Conservation (phyloP, 305 asterid genomes). For the Fraxinus dipetala region DNA sequence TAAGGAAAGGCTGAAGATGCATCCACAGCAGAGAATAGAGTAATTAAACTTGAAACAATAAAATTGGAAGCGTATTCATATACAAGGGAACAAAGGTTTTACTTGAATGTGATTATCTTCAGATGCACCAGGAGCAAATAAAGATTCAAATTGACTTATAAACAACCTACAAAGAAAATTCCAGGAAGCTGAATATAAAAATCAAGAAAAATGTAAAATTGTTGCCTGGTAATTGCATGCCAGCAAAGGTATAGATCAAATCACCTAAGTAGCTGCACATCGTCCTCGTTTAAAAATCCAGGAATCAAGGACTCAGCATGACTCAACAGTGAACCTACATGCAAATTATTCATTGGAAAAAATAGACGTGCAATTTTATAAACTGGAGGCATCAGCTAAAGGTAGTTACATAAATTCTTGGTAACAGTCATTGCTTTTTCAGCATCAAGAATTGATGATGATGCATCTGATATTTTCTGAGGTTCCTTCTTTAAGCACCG, state of each 20-base stretch:
- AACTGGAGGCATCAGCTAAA: conserved; percentile 22
- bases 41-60: conserved; percentile 8
- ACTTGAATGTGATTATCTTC: conserved; percentile 57
- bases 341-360: conserved; percentile 29
- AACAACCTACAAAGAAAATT: conserved; percentile 60
- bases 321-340: conserved; percentile 76
- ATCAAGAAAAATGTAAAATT: not conserved
- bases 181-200: conserved; percentile 14
- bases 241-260: conserved; percentile 17
- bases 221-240: conserved; percentile 7
- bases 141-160: conserved; percentile 52
- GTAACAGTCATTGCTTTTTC: conserved; percentile 50
- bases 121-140: conserved; percentile 43
- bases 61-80: conserved; percentile 7
- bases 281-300: conserved; percentile 77
- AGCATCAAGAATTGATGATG: conserved; percentile 44
- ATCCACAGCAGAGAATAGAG: conserved; percentile 12
- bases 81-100: conserved; percentile 30
- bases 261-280: conserved; percentile 89
- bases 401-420: conserved; percentile 63
- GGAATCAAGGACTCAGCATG: conserved; percentile 93
- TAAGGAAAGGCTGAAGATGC: conserved; percentile 16
- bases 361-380: conserved; percentile 2
- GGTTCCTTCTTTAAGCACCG: conserved; percentile 63
- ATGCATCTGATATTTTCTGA: conserved; percentile 39